phyloP scores from a whole-genome alignment of 2,329 filamentous ascomycete species.

The Phoma herbarum region DNA sequence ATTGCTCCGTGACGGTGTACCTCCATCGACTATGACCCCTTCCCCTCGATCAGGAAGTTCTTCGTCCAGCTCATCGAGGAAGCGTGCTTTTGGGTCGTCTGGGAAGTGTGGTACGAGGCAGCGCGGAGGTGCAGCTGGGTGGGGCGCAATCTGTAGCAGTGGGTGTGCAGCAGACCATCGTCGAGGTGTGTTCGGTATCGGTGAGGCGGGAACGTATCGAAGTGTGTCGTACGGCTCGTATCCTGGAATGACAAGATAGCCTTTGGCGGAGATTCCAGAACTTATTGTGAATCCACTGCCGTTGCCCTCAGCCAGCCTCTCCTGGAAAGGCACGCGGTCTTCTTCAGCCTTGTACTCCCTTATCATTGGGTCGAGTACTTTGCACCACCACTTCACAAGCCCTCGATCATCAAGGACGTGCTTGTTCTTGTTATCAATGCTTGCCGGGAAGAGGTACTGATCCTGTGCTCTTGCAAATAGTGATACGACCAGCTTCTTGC shows the following conservation, averaged over 20 bases:
- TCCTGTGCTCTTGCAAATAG: conserved; percentile 91
- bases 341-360: conserved; percentile 58
- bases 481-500: conserved; percentile 78
- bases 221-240: conserved; percentile 82
- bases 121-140: conserved; percentile 74
- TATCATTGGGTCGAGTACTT: conserved; percentile 80
- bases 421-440: conserved; percentile 82
- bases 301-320: conserved; percentile 42
- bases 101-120: conserved; percentile 91
- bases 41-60: conserved; percentile 69
- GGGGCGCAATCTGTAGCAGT: conserved; percentile 75
- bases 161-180: conserved; percentile 71
- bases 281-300: conserved; percentile 26
- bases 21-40: conserved; percentile 44
- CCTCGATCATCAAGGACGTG: conserved; percentile 92
- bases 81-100: conserved; percentile 93
- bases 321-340: conserved; percentile 42
- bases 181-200: conserved; percentile 51
- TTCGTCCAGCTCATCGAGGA: conserved; percentile 86
- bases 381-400: conserved; percentile 96
- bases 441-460: conserved; percentile 95
- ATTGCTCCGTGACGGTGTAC: conserved; percentile 60
- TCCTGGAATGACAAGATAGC: conserved; percentile 87
- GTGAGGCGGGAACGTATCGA: conserved; percentile 74
- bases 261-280: conserved; percentile 63